These are phyloP conservation scores for Collariella sp. DNA, from an alignment of 495 filamentous ascomycete species.

Conservation along the genomic window DNA sequence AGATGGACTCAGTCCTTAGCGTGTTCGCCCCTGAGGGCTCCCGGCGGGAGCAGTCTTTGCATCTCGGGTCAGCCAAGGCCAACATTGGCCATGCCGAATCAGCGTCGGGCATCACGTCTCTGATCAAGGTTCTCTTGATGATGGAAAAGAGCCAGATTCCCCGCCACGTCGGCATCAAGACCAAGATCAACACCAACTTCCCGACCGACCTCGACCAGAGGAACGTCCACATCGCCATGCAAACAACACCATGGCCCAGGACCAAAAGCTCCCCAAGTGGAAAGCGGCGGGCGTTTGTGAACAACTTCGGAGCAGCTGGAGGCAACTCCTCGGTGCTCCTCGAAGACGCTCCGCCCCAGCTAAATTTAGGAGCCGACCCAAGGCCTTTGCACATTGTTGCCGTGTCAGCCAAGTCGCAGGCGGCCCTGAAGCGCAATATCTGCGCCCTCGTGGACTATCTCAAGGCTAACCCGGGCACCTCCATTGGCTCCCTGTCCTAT, in stretches of 20 bases:
- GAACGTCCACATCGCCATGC: slow-evolving; percentile 52
- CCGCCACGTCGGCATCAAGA: slow-evolving; percentile 75
- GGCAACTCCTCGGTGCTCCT: slow-evolving; percentile 55
- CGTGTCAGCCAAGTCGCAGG: slow-evolving; percentile 39
- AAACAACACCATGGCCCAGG: slow-evolving; percentile 51
- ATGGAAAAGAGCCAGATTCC: slow-evolving; percentile 69
- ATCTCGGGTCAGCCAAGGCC: slow-evolving; percentile 72
- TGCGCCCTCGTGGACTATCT: not conserved
- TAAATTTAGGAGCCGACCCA: slow-evolving; percentile 35
- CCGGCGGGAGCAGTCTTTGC: slow-evolving; percentile 53
- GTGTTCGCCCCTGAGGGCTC: slow-evolving; percentile 60
- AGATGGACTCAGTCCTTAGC: slow-evolving; percentile 64
- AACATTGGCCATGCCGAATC: slow-evolving; percentile 83
- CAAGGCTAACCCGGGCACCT: not conserved
- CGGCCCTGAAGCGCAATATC: slow-evolving; percentile 1
- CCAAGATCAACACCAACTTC: slow-evolving; percentile 62
- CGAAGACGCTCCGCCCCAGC: slow-evolving; percentile 40
- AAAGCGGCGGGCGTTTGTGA: slow-evolving; percentile 45
- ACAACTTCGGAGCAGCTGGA: slow-evolving; percentile 57
- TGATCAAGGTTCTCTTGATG: slow-evolving; percentile 80
- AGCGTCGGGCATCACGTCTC: slow-evolving; percentile 64
- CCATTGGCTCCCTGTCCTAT: not conserved
- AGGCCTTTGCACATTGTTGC: slow-evolving; percentile 42
- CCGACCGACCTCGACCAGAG: slow-evolving; percentile 60
- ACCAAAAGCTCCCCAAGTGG: slow-evolving; percentile 33